These are phyloP conservation scores for Cenococcum geophilum DNA, from an alignment of 495 filamentous ascomycete species.

Conservation along the genomic window DNA sequence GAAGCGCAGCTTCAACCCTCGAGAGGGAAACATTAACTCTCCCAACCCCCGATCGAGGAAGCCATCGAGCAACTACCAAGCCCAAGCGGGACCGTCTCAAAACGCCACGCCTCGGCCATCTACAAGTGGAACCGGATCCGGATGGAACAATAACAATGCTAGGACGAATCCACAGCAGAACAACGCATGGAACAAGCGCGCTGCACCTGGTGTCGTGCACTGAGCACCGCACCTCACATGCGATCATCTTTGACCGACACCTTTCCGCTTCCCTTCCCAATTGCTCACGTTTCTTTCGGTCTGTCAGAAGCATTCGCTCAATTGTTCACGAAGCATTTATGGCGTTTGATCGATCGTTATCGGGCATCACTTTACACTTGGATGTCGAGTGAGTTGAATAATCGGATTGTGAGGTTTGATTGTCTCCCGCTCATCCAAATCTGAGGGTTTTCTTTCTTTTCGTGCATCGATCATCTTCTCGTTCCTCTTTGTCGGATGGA, in stretches of 20 bases:
- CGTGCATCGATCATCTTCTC: too few species aligned
- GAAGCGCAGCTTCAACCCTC: constrained; percentile 17
- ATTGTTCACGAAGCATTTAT: neutral
- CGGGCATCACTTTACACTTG: neutral
- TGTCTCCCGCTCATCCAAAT: neutral
- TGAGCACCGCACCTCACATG: neutral
- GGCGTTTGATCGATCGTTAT: constrained; percentile 10
- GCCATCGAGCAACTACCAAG: constrained; percentile 20
- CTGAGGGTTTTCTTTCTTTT: neutral
- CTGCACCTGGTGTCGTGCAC: constrained; percentile 4
- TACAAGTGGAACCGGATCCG: constrained; percentile 4
- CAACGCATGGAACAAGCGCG: constrained; percentile 18
- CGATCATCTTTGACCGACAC: neutral
- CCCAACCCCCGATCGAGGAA: constrained; percentile 18
- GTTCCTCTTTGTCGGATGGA: too few species aligned
- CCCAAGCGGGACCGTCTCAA: constrained; percentile 12
- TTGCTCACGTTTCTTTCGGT: neutral
- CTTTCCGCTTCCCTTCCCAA: neutral
- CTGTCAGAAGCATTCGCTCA: neutral
- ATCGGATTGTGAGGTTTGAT: neutral
- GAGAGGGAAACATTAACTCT: neutral
- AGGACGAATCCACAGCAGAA: constrained; percentile 13
- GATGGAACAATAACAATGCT: constrained; percentile 13
- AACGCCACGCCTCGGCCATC: neutral
- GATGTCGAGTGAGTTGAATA: neutral